These are phyloP conservation scores for Coelastrella sp. DNA, from an alignment of 139 green algal genomes.

Conservation along the genomic window DNA sequence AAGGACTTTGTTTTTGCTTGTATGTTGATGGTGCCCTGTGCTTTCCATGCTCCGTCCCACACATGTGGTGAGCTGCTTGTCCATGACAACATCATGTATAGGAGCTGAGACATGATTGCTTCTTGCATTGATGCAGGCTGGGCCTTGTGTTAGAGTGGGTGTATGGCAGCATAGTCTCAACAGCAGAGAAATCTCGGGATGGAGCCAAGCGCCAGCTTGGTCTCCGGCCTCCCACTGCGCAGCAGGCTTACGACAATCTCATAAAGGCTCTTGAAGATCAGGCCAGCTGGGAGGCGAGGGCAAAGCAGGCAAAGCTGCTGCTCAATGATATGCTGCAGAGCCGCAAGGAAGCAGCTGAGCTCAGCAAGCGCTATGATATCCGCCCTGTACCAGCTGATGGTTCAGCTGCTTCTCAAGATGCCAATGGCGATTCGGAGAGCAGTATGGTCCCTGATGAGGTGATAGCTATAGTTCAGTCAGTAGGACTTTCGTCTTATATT, in stretches of 20 bases:
- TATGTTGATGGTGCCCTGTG: too few relatives aligned
- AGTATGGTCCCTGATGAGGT: conserved; percentile 66
- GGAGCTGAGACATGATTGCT: too few relatives aligned
- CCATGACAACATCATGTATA: too few relatives aligned
- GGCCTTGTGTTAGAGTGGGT: conserved; percentile 92
- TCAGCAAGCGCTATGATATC: conserved; percentile 69
- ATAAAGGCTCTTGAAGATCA: conserved; percentile 74
- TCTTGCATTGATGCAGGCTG: too few relatives aligned
- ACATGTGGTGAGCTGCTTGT: too few relatives aligned
- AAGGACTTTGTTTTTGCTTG: too few relatives aligned
- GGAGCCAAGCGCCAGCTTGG: conserved; percentile 76
- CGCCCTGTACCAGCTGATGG: conserved; percentile 34
- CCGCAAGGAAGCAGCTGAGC: conserved; percentile 67
- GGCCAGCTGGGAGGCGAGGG: conserved; percentile 66
- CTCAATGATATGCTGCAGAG: conserved; percentile 79
- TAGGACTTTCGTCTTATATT: too few relatives aligned
- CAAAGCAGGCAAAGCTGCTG: conserved; percentile 67
- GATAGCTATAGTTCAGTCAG: too few relatives aligned
- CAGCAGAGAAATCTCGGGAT: conserved; percentile 88
- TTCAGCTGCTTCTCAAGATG: not conserved
- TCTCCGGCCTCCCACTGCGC: conserved; percentile 50
- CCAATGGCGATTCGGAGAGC: not conserved
- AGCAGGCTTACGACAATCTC: conserved; percentile 56
- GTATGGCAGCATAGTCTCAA: conserved; percentile 90
- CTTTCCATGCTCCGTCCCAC: too few relatives aligned